Evolutionary conservation across 2,329 filamentous ascomycete genomes (phyloP), one percentile per base, ranked within the genome.

Genomic region (Fusarium algeriense): DNA sequence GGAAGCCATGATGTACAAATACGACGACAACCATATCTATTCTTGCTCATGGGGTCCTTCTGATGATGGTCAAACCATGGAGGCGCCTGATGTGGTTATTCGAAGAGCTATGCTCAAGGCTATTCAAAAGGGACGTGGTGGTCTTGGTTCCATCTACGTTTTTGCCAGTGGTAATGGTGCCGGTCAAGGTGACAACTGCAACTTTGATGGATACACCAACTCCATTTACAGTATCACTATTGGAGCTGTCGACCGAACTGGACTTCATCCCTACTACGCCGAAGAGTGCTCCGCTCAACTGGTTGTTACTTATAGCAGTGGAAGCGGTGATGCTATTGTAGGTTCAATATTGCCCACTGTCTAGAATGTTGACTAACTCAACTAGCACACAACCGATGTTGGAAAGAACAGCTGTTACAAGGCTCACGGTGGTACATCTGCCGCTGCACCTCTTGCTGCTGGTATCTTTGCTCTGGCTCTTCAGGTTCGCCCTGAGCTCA

Each of bases 171-270:
- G 96, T 64, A 99, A 99, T 78, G 96, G 96, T 63, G 97, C 95
- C 13, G 85, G 86, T 6, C 89, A 85, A 71, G 95, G 93, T 49
- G 96, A 99, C 80, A 98, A 99, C 82, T 99, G 96, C 87, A 99
- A 99, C 80, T 99, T 99, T 80, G 96, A 99, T 79, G 96, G 96
- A 41, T 99, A 99, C 82, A 99, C 96, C 65, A 99, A 99, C 85
- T 98, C 95, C 79, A 99, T 99, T 76, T 99, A 98, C 86, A 98
- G 94, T 80, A 96, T 99, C 75, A 97, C 95, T 0, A 94, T 99
- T 20, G 96, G 96, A 40, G 95, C 95, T 37, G 92, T 99, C 69
- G 95, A 98, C 79, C 88, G 93, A 64, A 90, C 92, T 73, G 95
- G 95, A 41, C 82, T 88, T n/a, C 95, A 98, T 78, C 95, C 96